These are phyloP conservation scores for Erysimum cheiranthoides DNA, from an alignment of 345 rosid species.

Conservation along the genomic window DNA sequence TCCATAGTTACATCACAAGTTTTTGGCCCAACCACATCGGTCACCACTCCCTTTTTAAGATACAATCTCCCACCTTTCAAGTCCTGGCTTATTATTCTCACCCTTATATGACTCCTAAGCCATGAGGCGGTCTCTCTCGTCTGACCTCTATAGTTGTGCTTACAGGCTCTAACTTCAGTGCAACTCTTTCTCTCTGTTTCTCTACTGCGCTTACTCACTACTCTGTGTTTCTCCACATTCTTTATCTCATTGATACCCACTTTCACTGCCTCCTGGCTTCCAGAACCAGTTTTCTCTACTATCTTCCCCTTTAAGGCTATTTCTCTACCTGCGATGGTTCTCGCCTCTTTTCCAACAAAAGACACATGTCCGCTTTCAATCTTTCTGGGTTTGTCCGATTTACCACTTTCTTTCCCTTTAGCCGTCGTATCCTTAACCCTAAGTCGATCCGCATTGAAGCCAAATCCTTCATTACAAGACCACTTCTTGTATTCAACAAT, in stretches of 20 bases:
- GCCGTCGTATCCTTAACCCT: neutral
- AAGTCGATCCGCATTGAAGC: constrained; percentile 32
- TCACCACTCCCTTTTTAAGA: constrained; percentile 75
- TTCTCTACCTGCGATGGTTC: neutral
- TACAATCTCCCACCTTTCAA: constrained; percentile 76
- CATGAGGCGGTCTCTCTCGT: constrained; percentile 47
- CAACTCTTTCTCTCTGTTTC: constrained; percentile 32
- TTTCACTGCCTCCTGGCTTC: constrained; percentile 4
- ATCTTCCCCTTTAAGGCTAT: constrained; percentile 54
- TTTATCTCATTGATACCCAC: constrained; percentile 45
- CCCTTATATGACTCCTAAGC: constrained; percentile 80
- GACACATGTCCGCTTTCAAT: constrained; percentile 26
- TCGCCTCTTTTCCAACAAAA: too few species aligned
- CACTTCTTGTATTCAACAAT: constrained; percentile 55
- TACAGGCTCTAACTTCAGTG: constrained; percentile 6
- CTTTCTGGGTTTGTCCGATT: neutral
- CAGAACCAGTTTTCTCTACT: constrained; percentile 38
- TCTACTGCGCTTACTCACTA: constrained; percentile 34
- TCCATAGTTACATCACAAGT: constrained; percentile 75
- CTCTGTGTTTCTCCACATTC: constrained; percentile 36
- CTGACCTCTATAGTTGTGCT: constrained; percentile 16
- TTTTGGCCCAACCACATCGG: constrained; percentile 79
- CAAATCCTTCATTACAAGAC: constrained; percentile 55
- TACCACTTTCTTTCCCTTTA: neutral
- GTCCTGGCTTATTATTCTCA: constrained; percentile 70